phyloP scores from a whole-genome alignment of 148 eudicot genomes.

The Euryodendron excelsum region DNA sequence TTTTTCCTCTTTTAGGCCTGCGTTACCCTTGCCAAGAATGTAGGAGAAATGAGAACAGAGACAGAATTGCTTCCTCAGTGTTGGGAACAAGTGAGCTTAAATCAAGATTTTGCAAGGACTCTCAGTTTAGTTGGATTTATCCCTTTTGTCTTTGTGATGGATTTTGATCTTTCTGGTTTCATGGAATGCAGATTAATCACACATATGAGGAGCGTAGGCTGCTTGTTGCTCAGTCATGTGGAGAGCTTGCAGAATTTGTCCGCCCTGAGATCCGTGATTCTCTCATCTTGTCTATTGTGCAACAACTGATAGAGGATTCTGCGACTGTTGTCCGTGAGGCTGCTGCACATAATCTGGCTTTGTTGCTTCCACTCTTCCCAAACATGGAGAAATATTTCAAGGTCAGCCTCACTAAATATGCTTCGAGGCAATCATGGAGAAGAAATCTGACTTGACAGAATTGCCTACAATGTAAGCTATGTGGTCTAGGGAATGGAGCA shows the following conservation, averaged over 20 bases:
- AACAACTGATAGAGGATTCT: constrained; percentile 95
- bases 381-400: constrained; percentile 95
- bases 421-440: constrained; percentile 98
- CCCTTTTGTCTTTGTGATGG: constrained; percentile 7
- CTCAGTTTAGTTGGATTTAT: background rate
- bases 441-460: constrained; percentile 95
- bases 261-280: constrained; percentile 99
- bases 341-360: constrained; percentile 94
- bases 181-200: constrained; percentile 78
- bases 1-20: constrained; percentile 60
- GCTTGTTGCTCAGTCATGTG: constrained; percentile 99
- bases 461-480: constrained; percentile 97
- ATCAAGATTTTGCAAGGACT: constrained; percentile 1
- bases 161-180: constrained; percentile 12
- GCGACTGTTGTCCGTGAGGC: constrained; percentile 98
- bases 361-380: constrained; percentile 98
- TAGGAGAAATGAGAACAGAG: constrained; percentile 97
- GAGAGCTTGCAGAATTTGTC: constrained; percentile 94
- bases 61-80: constrained; percentile 99
- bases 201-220: constrained; percentile 96
- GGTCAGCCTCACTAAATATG: constrained; percentile 99
- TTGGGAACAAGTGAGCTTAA: constrained; percentile 89
- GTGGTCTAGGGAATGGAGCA: constrained; percentile 87
- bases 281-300: constrained; percentile 91
- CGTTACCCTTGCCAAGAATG: constrained; percentile 90